These are phyloP conservation scores for Thozetella sp. DNA, from an alignment of 495 filamentous ascomycete species.

Conservation along the genomic window DNA sequence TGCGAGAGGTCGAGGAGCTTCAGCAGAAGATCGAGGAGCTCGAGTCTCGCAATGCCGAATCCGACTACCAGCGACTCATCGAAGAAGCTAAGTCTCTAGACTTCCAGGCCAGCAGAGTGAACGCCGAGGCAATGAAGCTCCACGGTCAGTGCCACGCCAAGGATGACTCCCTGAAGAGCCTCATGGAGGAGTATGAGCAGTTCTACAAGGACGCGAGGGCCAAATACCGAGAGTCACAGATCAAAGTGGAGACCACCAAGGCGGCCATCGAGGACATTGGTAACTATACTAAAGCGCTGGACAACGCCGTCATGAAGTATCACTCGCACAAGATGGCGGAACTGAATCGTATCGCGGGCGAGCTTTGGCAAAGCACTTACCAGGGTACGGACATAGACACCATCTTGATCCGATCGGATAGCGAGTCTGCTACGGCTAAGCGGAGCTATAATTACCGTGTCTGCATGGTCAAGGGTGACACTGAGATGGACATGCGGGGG, in stretches of 20 bases:
- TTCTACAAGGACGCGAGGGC: slow-evolving; percentile 84
- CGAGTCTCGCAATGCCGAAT: slow-evolving; percentile 77
- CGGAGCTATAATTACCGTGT: slow-evolving; percentile 96
- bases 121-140: slow-evolving; percentile 28
- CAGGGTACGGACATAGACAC: slow-evolving; percentile 97
- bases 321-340: slow-evolving; percentile 98
- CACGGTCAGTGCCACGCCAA: slow-evolving; percentile 48
- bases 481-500: slow-evolving; percentile 99
- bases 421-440: slow-evolving; percentile 72
- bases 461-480: slow-evolving; percentile 95
- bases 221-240: slow-evolving; percentile 84
- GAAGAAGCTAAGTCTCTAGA: slow-evolving; percentile 66
- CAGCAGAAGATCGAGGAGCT: slow-evolving; percentile 73
- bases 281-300: slow-evolving; percentile 77
- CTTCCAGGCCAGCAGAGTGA: slow-evolving; percentile 59
- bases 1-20: slow-evolving; percentile 66
- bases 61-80: slow-evolving; percentile 75
- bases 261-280: slow-evolving; percentile 89
- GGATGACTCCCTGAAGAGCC: slow-evolving; percentile 71
- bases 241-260: slow-evolving; percentile 91
- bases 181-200: slow-evolving; percentile 76
- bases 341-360: slow-evolving; percentile 91
- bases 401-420: slow-evolving; percentile 90
- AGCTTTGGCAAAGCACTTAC: slow-evolving; percentile 96
- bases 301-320: slow-evolving; percentile 96